Percentiles rank a stretch among this genome's conserved stretches.
phyloP scores from a whole-genome alignment of 306 rosid genomes.

The Malus fusca region DNA sequence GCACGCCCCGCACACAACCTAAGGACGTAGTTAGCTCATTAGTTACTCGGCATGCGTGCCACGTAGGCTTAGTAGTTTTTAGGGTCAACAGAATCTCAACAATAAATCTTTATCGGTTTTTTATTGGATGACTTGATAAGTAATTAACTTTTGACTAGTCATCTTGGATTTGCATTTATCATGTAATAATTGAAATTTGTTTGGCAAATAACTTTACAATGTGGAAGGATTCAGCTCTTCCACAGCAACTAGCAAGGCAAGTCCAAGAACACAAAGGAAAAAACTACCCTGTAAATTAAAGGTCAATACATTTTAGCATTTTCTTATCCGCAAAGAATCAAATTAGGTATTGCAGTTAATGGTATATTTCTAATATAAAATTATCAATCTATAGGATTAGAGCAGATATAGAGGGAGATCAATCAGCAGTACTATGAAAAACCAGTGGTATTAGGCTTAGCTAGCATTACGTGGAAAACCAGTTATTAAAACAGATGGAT shows the following conservation, averaged over 20 bases:
- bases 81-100: not conserved
- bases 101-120: not conserved
- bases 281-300: not conserved
- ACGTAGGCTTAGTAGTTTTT: no score
- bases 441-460: not conserved
- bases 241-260: not conserved
- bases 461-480: not conserved
- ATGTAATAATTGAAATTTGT: not conserved
- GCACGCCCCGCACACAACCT: no score
- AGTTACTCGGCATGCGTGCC: no score
- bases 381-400: not conserved
- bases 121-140: not conserved
- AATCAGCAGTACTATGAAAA: not conserved
- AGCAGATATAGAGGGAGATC: not conserved
- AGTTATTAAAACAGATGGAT: not conserved
- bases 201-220: not conserved
- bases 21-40: no score
- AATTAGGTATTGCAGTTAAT: not conserved
- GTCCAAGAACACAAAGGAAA: not conserved
- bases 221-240: slow-evolving; percentile 1
- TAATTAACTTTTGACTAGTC: not conserved
- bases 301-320: not conserved
- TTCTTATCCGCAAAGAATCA: not conserved
- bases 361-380: not conserved
- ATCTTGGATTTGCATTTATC: not conserved